Base-by-base conservation (phyloP, 176 grass and related monocot species). In the Aegilops tauschii region DNA sequence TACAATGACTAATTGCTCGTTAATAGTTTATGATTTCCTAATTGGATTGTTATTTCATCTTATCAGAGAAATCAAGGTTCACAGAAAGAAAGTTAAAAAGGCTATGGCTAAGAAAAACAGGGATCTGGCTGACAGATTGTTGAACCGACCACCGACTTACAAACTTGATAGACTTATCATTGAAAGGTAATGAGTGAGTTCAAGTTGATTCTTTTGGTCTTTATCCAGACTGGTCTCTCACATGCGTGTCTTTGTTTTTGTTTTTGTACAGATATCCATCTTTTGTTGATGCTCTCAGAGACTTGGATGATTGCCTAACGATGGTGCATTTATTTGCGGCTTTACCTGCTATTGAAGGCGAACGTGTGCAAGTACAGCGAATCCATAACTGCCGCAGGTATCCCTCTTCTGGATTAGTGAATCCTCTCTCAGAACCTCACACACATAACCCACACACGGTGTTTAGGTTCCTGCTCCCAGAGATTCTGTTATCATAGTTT, bases 221-320 rank as follows among this genome's bases (percentile, higher is more conserved):
- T 84, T 37, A 75, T 56, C 9, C 0, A 80, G 12, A 71, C 17
- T 59, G 5, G 54, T 59, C 54, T 59, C 54, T 59, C 18, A 76
- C 74, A 78, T 61, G 37, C 58, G 7, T 61, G 1, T 52, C 78
- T n/a, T 50, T 50, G n/a, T 80, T 49, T 9, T 50, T 76, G 13
- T 65, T 80, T 27, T 56, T 79, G 21, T 32, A 40, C 63, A 99
- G 94, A 88, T 99, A 96, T 86, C 97, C 97, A 44, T 93, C 92
- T 4, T 99, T 96, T 88, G 77, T 99, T 80, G 97, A 99, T 93
- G 94, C 97, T 70, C 80, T 99, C 8, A 80, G 97, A 34, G 97
- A 99, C 64, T 39, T 99, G 92, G 97, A 99, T 87, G 97, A 99
- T 85, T 99, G 97, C 84, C 94, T 99, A 71, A 99, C 97, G 78